Percentiles rank a stretch among this genome's conserved stretches.
These are phyloP conservation scores for Verticillium longisporum DNA, from an alignment of 2,329 filamentous ascomycete species.

Conservation along the genomic window DNA sequence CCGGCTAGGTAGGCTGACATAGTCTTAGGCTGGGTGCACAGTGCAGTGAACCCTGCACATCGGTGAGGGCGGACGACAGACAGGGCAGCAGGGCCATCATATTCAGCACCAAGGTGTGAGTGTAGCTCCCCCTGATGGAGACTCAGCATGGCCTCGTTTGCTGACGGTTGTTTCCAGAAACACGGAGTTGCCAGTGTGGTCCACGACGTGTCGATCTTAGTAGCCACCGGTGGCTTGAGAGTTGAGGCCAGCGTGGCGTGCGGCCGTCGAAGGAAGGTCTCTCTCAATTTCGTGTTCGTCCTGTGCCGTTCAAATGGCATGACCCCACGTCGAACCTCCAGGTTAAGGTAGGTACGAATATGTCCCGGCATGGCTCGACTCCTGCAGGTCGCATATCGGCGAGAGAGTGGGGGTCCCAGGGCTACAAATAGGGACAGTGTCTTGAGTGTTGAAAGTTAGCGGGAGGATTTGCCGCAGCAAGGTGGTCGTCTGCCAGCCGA, in stretches of 20 bases:
- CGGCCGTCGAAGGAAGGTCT: no score
- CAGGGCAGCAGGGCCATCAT: not conserved
- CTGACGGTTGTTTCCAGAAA: no score
- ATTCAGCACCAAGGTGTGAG: not conserved
- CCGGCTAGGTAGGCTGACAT: not conserved
- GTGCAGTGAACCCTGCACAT: constrained; percentile 6
- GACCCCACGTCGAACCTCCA: no score
- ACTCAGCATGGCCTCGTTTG: not conserved
- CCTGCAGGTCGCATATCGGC: not conserved
- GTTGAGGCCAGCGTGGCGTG: no score
- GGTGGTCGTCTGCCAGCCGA: not conserved
- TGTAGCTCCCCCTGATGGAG: not conserved
- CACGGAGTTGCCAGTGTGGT: no score
- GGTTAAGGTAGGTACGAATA: not conserved
- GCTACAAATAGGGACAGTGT: not conserved
- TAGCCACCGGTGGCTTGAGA: no score
- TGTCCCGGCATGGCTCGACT: not conserved
- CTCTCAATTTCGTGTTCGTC: no score
- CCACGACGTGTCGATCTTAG: no score
- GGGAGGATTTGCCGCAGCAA: no score
- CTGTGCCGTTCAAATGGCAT: not conserved
- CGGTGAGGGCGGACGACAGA: constrained; percentile 2
- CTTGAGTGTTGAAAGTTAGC: not conserved
- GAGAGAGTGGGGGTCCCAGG: not conserved
- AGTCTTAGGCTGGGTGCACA: no score